These are phyloP conservation scores for Mychonastes homosphaera DNA, from an alignment of 139 green algal genomes.

Conservation along the genomic window DNA sequence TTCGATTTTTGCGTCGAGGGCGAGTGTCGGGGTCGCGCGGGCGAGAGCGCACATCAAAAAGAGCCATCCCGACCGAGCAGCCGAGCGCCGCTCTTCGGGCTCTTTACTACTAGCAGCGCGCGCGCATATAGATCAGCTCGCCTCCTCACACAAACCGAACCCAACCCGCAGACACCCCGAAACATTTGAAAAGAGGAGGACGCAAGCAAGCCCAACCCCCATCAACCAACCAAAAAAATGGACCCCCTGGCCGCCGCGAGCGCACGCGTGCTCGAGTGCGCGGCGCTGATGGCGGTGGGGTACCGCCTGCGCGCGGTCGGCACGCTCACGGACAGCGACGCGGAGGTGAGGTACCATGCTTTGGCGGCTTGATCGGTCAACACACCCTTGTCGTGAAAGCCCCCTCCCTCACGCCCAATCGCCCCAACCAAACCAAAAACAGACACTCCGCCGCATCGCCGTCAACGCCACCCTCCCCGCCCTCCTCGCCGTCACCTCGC, in stretches of 20 bases:
- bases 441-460: neutral
- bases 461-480: neutral
- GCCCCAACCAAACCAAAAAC: neutral
- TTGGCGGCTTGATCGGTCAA: neutral
- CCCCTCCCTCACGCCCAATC: neutral
- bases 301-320: slow-evolving; percentile 19
- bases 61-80: no score
- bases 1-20: no score
- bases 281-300: slow-evolving; percentile 22
- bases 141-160: no score
- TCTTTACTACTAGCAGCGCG: no score
- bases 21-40: no score
- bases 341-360: slow-evolving; percentile 12
- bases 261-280: slow-evolving; percentile 12
- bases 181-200: no score
- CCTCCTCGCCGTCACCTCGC: neutral
- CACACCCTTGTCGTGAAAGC: neutral
- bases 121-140: no score
- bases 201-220: no score
- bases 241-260: neutral
- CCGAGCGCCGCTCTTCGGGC: no score
- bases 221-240: no score
- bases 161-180: no score
- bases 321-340: slow-evolving; percentile 21
- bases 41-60: no score